Conservation (phyloP, 306 rosid species). For the Hippophae tibetana region DNA sequence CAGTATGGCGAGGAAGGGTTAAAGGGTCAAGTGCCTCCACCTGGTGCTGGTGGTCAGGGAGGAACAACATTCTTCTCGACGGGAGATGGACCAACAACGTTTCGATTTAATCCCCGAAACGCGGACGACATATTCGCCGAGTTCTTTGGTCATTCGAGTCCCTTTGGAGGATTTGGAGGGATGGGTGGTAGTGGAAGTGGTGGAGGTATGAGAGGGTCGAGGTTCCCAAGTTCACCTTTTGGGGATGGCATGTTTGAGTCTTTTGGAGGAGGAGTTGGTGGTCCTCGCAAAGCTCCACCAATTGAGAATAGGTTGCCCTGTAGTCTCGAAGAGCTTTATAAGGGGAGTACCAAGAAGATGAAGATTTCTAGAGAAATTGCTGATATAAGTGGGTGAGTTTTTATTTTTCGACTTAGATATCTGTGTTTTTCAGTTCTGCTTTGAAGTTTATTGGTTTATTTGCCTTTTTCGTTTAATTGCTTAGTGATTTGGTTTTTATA, state of each 20-base stretch:
- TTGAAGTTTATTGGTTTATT: too few species aligned
- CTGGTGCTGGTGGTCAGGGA: constrained; percentile 43
- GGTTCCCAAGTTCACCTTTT: constrained; percentile 39
- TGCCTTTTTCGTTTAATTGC: not conserved
- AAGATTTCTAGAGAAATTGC: constrained; percentile 16
- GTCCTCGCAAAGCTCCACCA: constrained; percentile 18
- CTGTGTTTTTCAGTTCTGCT: too few species aligned
- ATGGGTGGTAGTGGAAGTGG: constrained; percentile 24
- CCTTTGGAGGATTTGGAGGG: constrained; percentile 59
- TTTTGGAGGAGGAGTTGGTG: constrained; percentile 6
- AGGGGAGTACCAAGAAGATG: constrained; percentile 22
- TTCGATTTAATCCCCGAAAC: constrained; percentile 52
- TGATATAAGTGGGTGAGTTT: constrained; percentile 15
- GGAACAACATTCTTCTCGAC: constrained; percentile 44
- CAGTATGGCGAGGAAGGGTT: constrained; percentile 71
- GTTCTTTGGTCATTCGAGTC: constrained; percentile 45
- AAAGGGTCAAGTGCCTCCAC: constrained; percentile 62
- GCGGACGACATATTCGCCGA: constrained; percentile 59
- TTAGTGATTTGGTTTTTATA: not conserved
- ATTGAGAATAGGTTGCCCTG: constrained; percentile 18
- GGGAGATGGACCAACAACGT: constrained; percentile 52
- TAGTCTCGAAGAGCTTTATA: constrained; percentile 24
- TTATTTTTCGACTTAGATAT: not conserved
- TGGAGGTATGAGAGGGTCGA: constrained; percentile 38
- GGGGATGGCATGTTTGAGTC: constrained; percentile 6